Evolutionary conservation across 352 stramenopile genomes (phyloP), one percentile per base, ranked within the genome.

Genomic region (Phytopythium chamaehyphon): DNA sequence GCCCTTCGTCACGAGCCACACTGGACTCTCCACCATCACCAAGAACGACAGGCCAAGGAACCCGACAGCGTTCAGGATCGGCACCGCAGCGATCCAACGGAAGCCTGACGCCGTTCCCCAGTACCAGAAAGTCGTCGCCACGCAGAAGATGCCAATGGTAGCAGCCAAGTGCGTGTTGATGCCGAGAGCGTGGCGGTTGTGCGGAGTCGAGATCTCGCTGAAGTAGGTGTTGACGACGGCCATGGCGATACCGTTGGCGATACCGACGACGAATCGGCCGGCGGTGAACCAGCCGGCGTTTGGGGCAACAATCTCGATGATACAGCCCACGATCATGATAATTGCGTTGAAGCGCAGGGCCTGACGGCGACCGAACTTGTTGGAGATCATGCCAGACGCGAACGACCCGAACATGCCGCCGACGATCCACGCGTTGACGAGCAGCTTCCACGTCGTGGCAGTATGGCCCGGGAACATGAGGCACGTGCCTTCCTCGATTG

Each of bases 381-480:
- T 74, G 0, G 69, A 62, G 21, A 70, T 48, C n/a, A 55, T 46
- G 0, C 66, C 64, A n/a, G 61, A 75, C 22, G 59, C 37, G 18
- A 88, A 52, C 40, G 60, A 64, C 8, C 76, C 76, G 54, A 81
- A 54, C 62, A 79, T 80, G 10, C 69, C 77, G 16, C 72, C 74
- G n/a, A 83, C 56, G 52, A 86, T 70, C 74, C 74, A 86, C 24
- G 62, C 60, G 50, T 84, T 83, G 3, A 83, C 62, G 19, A 80
- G 56, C 14, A 68, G 69, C 15, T 60, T 77, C 77, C 77, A 88
- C 35, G 79, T 54, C 22, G 46, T 61, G 18, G 62, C 54, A 2
- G 72, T 66, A 58, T 86, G 77, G 9, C 68, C 71, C 2, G 76
- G 68, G 62, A 88, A 85, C 61, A 87, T 73, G 35, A 85, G 42